Base-by-base conservation (phyloP, 1,284 basidiomycete species). In the Ceratobasidium sp. region DNA sequence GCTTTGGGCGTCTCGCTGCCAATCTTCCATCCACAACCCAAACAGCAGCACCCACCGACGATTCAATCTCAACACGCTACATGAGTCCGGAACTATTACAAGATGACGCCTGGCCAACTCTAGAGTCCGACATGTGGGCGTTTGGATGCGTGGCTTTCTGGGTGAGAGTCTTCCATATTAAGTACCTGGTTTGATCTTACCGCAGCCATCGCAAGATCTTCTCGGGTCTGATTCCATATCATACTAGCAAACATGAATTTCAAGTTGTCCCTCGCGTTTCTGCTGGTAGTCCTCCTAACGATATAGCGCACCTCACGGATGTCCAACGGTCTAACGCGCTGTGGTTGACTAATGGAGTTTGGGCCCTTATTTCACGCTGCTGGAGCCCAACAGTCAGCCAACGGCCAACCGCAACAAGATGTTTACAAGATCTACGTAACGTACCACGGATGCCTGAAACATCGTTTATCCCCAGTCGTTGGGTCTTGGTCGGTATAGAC, bases 21-120 rank as follows among this genome's bases (percentile, higher is more conserved):
- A 47, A 41, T 11, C 14, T 71, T 2, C 57, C 69, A 4, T 11
- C 35, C 35, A 23, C 46, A 11, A 28, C 28, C 2, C 52, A 54
- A 54, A 23, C 52, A 6, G 26, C 21, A 23, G 18, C 52, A 28
- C 23, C 23, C 2, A 28, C 52, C n/a, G 44, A 66, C 32, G 23
- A 43, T 30, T 30, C 49, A 5, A 21, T 35, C 2, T 66, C 63
- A 21, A 47, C 49, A 13, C 46, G 63, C 21, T 54, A 66, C 49
- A 47, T 66, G 30, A 66, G 63, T 28, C 63, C 63, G 9, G 63
- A 66, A 13, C 63, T 66, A 1, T 32, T 66, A 3, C 63, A 66
- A 66, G 63, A 66, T 6, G 21, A 41, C 8, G 47, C 63, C 16
- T 49, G 49, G 30, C 63, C 63, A 26, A 50, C 63, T 13, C 63